Base-by-base conservation (phyloP, 805 yeast species). In the Ogataea chonburiensis region DNA sequence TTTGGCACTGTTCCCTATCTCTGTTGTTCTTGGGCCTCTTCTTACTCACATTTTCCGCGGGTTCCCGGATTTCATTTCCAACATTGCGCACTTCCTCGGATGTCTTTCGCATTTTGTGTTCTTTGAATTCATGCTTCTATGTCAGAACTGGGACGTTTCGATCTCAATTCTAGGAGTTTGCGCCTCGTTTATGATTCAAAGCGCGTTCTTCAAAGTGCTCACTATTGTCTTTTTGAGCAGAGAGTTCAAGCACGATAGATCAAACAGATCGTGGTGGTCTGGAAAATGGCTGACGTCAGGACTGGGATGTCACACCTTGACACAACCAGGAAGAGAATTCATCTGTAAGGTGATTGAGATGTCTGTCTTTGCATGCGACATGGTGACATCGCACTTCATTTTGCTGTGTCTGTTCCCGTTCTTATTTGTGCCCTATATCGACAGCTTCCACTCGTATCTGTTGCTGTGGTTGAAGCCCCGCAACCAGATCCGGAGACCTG, bases 241-340 rank as follows among this genome's bases (percentile, higher is more conserved):
- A 31, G 95, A 86, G 50, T 71, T 71, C 47, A 72, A 68, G 39
- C 76, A 71, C 45, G 82, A 73, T 43, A 70, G 66, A 28, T 61
- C 85, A 0, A 84, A 81, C 49, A 55, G 73, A 23, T 81, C 89
- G 2, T 81, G 87, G 86, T 83, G 89, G 88, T 73, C 86, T 8
- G 88, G 89, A 0, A 75, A 70, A 38, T 83, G 91, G 91, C 51
- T 71, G 30, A 69, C 68, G 10, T 68, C 79, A 0, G 79, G 79
- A 0, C 63, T 81, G 28, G 86, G 88, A 0, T 75, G 81, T 76
- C 57, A 71, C 30, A 63, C 75, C 0, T 34, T 81, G 5, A 63
- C 79, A 3, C 88, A 81, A 44, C 88, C 88, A 1, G 41, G 70
- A 3, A 61, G 91, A 49, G 91, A 82, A 52, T 74, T 64, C 34